Percentiles rank a stretch among this genome's conserved stretches.
Conservation (phyloP, 257 asterid genomes). For the Voacanga thouarsii region DNA sequence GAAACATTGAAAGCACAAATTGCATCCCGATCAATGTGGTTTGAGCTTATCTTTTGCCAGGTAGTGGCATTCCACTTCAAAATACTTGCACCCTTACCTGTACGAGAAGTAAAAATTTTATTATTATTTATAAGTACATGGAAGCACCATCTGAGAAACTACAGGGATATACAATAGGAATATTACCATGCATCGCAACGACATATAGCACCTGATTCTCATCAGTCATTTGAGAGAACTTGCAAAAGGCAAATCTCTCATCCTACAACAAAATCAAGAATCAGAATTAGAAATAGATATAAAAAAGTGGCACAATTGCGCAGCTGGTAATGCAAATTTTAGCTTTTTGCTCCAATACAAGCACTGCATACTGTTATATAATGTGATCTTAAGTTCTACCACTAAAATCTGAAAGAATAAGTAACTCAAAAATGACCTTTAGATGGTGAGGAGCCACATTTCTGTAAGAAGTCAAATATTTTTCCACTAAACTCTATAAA, state of each 20-base stretch:
- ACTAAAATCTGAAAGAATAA: not conserved
- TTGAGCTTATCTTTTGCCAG: constrained; percentile 70
- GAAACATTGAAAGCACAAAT: constrained; percentile 85
- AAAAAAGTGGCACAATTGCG: not conserved
- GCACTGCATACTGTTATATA: not conserved
- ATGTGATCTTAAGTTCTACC: not conserved
- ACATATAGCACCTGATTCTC: constrained; percentile 60
- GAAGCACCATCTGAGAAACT: constrained; percentile 5
- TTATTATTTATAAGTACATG: constrained; percentile 9
- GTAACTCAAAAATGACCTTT: not conserved
- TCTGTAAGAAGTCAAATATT: too few species aligned
- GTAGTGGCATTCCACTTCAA: constrained; percentile 65
- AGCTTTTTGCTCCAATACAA: not conserved
- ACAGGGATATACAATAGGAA: constrained; percentile 10
- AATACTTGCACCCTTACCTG: constrained; percentile 62
- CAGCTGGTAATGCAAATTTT: not conserved
- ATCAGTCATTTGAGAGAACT: constrained; percentile 61
- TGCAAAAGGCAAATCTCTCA: constrained; percentile 70
- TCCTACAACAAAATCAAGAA: constrained; percentile 41
- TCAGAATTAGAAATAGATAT: not conserved
- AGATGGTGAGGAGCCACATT: not conserved
- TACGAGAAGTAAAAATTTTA: constrained; percentile 14
- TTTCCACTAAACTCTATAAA: not conserved
- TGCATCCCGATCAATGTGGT: constrained; percentile 54
- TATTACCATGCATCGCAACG: constrained; percentile 58